Base-by-base conservation (phyloP, 176 grass and related monocot species). In the Neostapfia colusana region DNA sequence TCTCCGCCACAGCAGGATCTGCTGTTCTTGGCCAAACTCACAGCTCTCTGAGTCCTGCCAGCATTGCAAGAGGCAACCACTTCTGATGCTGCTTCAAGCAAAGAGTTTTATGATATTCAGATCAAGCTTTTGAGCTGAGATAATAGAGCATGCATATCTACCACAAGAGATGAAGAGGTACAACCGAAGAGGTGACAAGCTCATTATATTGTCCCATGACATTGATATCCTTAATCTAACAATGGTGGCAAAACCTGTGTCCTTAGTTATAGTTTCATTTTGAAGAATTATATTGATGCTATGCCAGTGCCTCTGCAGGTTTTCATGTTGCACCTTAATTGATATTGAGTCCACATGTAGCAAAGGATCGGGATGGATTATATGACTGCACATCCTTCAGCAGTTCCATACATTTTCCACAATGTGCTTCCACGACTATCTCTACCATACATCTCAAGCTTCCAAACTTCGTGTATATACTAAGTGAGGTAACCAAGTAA, bases 371-470 rank as follows among this genome's bases (percentile, higher is more conserved):
- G 10, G 7, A 50, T 53, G 20, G 53, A 78, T 65, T 65, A 4
- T 65, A 28, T 15, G 8, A 50, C 20, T 18, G n/a, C 4, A 25
- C 11, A 38, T 31, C 42, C 18, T 38, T 35, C 13, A 16, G 34
- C 31, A 57, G n/a, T 10, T 56, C 62, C 41, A 15, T 49, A n/a
- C 20, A 49, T 77, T 63, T 63, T 50, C 28, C 60, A 49, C 59
- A 64, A 4, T 64, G 42, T 37, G 31, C 10, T 39, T 73, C 31
- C 2, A 4, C 10, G 45, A 76, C 18, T 16, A 34, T 45, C 42
- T 26, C 17, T 76, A 14, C 40, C 73, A 63, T 63, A 35, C 15
- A 76, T 24, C 57, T 46, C 42, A 76, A 35, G 39, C 23, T 75
- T 75, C 16, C 27, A 75, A 76, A 76, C 26, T 23, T 24, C 1